A percentile compares a stretch with the other conserved stretches of the same genome.
phyloP scores from a whole-genome alignment of 768 basidiomycete species.

The Bullera alba region DNA sequence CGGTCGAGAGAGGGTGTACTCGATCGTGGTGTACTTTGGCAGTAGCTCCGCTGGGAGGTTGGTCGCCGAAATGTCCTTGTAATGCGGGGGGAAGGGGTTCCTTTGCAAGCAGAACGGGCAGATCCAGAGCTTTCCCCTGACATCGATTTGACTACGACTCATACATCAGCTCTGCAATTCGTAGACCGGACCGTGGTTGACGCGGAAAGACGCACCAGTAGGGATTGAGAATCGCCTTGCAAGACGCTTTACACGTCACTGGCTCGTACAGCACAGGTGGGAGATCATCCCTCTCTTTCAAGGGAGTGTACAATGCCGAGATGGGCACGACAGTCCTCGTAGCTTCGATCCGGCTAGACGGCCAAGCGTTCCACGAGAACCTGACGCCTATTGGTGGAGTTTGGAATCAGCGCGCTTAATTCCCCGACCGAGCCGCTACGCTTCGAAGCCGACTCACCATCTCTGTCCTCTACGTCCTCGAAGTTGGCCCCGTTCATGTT shows the following conservation, averaged over 20 bases:
- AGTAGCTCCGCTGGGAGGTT: slow-evolving; percentile 93
- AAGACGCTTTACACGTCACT: slow-evolving; percentile 95
- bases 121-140: slow-evolving; percentile 97
- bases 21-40: slow-evolving; percentile 98
- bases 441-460: slow-evolving; percentile 55
- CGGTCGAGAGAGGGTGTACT: slow-evolving; percentile 92
- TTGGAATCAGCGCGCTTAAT: background rate
- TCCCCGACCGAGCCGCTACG: background rate
- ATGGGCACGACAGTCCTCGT: slow-evolving; percentile 97
- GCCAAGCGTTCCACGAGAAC: slow-evolving; percentile 98
- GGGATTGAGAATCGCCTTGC: slow-evolving; percentile 93
- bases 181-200: background rate
- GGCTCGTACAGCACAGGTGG: slow-evolving; percentile 96
- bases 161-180: background rate
- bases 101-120: slow-evolving; percentile 97
- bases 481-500: slow-evolving; percentile 55
- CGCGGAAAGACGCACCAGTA: slow-evolving; percentile 67
- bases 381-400: slow-evolving; percentile 62
- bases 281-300: slow-evolving; percentile 87
- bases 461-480: slow-evolving; percentile 94
- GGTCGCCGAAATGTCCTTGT: slow-evolving; percentile 95
- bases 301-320: slow-evolving; percentile 91
- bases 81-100: slow-evolving; percentile 95
- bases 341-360: slow-evolving; percentile 93
- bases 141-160: slow-evolving; percentile 86